Evolutionary conservation across 2,329 filamentous ascomycete genomes (phyloP).

Genomic region (Pseudogymnoascus sp.): DNA sequence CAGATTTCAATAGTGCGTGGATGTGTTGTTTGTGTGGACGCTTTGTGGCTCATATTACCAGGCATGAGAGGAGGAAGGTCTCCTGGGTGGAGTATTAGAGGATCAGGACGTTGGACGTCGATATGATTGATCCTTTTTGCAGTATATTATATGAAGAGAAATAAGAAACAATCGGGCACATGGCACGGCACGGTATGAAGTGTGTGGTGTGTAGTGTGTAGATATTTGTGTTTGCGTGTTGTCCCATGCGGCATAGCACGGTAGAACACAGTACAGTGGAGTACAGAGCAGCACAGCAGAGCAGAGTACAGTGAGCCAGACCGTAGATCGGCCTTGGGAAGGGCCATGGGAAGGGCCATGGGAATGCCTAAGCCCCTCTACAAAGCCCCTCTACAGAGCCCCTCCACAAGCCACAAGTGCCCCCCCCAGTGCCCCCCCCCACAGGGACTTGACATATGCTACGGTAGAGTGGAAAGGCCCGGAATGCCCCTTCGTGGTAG

Average conservation of each 20-base stretch:
- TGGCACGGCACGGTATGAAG: neutral
- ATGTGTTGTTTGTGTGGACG: neutral
- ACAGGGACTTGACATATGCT: neutral
- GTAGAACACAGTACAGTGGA: neutral
- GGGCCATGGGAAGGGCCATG: too few species aligned
- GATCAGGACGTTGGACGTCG: neutral
- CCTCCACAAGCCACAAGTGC: neutral
- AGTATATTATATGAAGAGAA: neutral
- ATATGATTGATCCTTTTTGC: neutral
- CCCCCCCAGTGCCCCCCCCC: neutral
- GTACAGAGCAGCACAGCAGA: neutral
- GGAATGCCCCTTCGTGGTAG: neutral
- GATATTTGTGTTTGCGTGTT: neutral
- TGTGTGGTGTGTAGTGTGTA: neutral
- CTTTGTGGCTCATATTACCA: neutral
- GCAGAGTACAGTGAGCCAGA: neutral
- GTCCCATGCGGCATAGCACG: neutral
- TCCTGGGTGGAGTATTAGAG: neutral
- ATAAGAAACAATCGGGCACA: neutral
- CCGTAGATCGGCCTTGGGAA: neutral
- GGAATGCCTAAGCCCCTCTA: too few species aligned
- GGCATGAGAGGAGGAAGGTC: neutral
- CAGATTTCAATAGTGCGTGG: slow-evolving; percentile 1
- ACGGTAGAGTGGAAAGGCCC: neutral
- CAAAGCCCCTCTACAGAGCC: neutral